Evolutionary conservation across 73 alveolate genomes (phyloP).

Genomic region (Paramecium sexaurelia): DNA sequence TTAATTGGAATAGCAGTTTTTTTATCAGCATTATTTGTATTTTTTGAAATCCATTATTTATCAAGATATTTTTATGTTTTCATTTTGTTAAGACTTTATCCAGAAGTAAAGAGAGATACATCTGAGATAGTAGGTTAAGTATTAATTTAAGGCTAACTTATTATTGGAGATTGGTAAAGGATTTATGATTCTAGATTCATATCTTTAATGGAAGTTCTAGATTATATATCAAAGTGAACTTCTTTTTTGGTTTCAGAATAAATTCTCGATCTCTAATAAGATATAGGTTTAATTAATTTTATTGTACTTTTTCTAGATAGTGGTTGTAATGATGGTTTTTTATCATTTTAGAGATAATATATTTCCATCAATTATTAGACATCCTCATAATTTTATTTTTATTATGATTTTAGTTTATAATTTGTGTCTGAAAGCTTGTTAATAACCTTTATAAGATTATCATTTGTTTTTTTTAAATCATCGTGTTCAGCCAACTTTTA

Average conservation of each 20-base stretch:
- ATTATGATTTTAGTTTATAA: not conserved
- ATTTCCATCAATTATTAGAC: not conserved
- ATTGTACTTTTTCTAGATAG: not conserved
- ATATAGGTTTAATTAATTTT: not conserved
- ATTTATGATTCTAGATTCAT: not conserved
- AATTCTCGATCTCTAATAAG: not conserved
- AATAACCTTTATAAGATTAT: not conserved
- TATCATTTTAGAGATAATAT: not conserved
- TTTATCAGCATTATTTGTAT: not conserved
- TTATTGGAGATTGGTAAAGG: not conserved
- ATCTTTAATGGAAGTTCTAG: not conserved
- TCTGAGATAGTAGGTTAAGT: not conserved
- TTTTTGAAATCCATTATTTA: not conserved
- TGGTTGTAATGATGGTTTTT: not conserved
- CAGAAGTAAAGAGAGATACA: not conserved
- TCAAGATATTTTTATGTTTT: not conserved
- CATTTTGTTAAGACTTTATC: not conserved
- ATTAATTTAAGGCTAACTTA: not conserved
- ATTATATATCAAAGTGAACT: not conserved
- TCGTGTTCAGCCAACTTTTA: not conserved
- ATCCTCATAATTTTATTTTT: slow-evolving; percentile 7
- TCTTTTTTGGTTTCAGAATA: not conserved
- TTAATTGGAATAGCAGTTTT: not conserved
- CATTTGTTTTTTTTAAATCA: not conserved
- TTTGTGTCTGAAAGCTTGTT: not conserved